Conservation (phyloP, 768 basidiomycete species). For the Trametes meyenii region DNA sequence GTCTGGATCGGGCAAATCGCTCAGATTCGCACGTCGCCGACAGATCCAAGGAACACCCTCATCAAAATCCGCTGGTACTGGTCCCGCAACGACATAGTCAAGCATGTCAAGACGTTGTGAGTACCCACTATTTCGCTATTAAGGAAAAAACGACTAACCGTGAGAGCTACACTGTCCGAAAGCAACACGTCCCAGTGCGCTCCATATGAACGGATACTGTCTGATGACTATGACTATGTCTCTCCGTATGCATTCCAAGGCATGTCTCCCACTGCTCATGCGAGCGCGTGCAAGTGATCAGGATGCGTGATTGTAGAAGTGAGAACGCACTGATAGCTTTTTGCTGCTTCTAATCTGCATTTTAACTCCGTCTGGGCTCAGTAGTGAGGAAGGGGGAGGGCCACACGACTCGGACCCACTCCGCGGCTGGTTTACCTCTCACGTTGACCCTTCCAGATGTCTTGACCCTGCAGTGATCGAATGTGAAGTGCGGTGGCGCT, state of each 20-base stretch:
- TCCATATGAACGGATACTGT: slow-evolving; percentile 19
- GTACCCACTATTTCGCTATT: neutral
- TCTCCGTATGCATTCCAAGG: slow-evolving; percentile 7
- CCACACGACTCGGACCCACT: too few species aligned
- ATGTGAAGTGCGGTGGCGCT: too few species aligned
- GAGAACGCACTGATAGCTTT: too few species aligned
- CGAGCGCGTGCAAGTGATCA: too few species aligned
- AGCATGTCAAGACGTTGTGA: slow-evolving; percentile 18
- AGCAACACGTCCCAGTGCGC: slow-evolving; percentile 14
- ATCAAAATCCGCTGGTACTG: slow-evolving; percentile 24
- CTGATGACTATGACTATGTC: slow-evolving; percentile 13
- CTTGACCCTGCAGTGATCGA: too few species aligned
- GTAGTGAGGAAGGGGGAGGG: too few species aligned
- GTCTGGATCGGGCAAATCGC: slow-evolving; percentile 20
- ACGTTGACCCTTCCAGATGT: too few species aligned
- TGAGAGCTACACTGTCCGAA: neutral
- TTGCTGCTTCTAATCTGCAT: too few species aligned
- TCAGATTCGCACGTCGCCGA: slow-evolving; percentile 4
- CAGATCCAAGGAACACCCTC: neutral
- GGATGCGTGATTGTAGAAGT: too few species aligned
- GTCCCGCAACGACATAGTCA: slow-evolving; percentile 17
- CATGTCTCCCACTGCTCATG: neutral
- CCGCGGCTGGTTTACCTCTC: too few species aligned
- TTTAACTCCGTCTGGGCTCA: too few species aligned
- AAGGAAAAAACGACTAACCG: too few species aligned